Evolutionary conservation across 768 basidiomycete genomes (phyloP).

Genomic region (Baorangia bicolor): DNA sequence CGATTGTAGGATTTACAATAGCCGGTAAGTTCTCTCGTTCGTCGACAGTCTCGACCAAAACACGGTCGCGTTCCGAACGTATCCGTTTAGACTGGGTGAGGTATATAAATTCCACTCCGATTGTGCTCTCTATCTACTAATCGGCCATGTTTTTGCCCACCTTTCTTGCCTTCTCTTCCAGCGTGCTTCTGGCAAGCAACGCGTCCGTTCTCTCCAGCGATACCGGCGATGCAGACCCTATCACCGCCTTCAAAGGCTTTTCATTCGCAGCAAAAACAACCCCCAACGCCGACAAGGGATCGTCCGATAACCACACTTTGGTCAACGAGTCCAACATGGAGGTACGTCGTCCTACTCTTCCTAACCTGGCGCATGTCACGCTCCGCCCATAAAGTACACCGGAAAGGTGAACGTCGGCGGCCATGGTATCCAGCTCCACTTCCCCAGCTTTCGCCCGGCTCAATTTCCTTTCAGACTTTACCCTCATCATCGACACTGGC

Average conservation of each 20-base stretch:
- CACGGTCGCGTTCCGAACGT: slow-evolving; percentile 14
- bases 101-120: slow-evolving; percentile 1
- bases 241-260: slow-evolving; percentile 13
- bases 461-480: slow-evolving; percentile 23
- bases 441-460: background rate
- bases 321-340: slow-evolving; percentile 25
- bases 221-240: background rate
- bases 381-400: slow-evolving; percentile 20
- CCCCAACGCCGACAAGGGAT: slow-evolving; percentile 15
- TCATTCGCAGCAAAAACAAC: slow-evolving; percentile 22
- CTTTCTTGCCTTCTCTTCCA: slow-evolving; percentile 9
- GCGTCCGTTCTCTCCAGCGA: slow-evolving; percentile 17
- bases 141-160: slow-evolving; percentile 14
- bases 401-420: slow-evolving; percentile 32
- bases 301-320: slow-evolving; percentile 25
- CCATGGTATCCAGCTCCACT: slow-evolving; percentile 17
- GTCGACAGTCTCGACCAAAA: slow-evolving; percentile 7
- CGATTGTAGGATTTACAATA: too few relatives aligned
- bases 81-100: background rate
- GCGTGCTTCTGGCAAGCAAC: slow-evolving; percentile 35
- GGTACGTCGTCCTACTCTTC: slow-evolving; percentile 18
- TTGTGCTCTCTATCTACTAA: background rate
- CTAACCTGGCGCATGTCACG: background rate
- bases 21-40: background rate
- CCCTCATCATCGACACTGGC: slow-evolving; percentile 28